Evolutionary conservation across 352 stramenopile genomes (phyloP), one percentile per base, ranked within the genome.

Genomic region (Phytophthora boehmeriae): DNA sequence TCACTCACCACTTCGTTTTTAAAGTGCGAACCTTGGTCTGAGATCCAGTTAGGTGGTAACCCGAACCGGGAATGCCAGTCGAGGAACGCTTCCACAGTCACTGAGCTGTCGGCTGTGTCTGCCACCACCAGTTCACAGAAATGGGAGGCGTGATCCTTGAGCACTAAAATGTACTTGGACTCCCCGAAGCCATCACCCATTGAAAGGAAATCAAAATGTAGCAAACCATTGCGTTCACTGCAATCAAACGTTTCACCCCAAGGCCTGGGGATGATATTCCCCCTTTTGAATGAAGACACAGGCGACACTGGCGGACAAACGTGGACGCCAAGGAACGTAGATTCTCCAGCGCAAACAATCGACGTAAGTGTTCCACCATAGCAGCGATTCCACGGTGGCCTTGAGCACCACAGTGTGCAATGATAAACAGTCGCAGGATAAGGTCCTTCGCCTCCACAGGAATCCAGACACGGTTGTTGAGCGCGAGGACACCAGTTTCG

Each of bases 241-340:
- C n/a, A n/a, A n/a, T n/a, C n/a, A n/a, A n/a, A n/a, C 8, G 20
- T 60, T 45, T 60, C 53, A 16, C 53, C 30, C 42, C 50, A 60
- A 13, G 42, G 53, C 39, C 41, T 27, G 5, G 39, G 42, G 5
- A 60, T 45, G 4, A 36, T 48, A 2, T 25, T 47, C 13, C 22
- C 32, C 22, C 42, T 52, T 60, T 20, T n/a, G 20, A n/a, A 45
- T 52, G 42, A 39, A 60, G 16, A 25, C 43, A 53, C 11, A 53
- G 20, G 20, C 53, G 53, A 22, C 32, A 60, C 20, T 39, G 13
- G 20, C 41, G 45, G 16, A 52, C 25, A 41, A 52, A 52, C 13
- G 4, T 11, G 8, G 45, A 23, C n/a, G 45, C 45, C 3, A 41
- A 16, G 9, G 45, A 22, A 14, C 22, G 39, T 20, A 57, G 38